phyloP scores from a whole-genome alignment of 176 grass and related monocot species.

The Cocos nucifera region DNA sequence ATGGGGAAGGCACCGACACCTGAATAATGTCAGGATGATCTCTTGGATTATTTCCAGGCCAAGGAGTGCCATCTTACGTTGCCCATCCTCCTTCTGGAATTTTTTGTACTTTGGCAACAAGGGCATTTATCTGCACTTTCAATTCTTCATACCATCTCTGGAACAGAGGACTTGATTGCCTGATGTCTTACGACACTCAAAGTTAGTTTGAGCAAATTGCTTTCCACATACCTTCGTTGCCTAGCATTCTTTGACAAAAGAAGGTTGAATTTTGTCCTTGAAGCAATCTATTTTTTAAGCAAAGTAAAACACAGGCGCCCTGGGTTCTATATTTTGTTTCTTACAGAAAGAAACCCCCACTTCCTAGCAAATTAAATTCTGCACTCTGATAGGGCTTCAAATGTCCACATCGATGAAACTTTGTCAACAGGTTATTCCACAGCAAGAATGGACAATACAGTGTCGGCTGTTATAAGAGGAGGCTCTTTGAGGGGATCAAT shows the following conservation, averaged over 20 bases:
- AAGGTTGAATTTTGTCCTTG: conserved; percentile 83
- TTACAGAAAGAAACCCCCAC: conserved; percentile 95
- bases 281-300: conserved; percentile 92
- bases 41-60: conserved; percentile 88
- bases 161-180: no score
- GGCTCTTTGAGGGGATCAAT: conserved; percentile 85
- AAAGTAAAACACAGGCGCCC: conserved; percentile 93
- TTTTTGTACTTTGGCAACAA: no score
- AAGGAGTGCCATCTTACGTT: conserved; percentile 80
- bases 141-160: no score
- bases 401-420: conserved; percentile 82
- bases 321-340: conserved; percentile 74
- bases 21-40: conserved; percentile 96
- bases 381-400: conserved; percentile 74
- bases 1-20: conserved; percentile 22
- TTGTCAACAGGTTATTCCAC: conserved; percentile 94
- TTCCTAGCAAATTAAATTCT: conserved; percentile 87
- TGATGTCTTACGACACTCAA: no score
- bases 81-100: conserved; percentile 70
- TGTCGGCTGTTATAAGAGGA: conserved; percentile 75
- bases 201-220: background rate
- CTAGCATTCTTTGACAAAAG: conserved; percentile 82
- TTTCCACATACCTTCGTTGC: conserved; percentile 68
- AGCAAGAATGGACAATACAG: conserved; percentile 75
- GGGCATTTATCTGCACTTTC: no score